Conservation (phyloP, 805 yeast species). For the Metschnikowia cerradonensis region DNA sequence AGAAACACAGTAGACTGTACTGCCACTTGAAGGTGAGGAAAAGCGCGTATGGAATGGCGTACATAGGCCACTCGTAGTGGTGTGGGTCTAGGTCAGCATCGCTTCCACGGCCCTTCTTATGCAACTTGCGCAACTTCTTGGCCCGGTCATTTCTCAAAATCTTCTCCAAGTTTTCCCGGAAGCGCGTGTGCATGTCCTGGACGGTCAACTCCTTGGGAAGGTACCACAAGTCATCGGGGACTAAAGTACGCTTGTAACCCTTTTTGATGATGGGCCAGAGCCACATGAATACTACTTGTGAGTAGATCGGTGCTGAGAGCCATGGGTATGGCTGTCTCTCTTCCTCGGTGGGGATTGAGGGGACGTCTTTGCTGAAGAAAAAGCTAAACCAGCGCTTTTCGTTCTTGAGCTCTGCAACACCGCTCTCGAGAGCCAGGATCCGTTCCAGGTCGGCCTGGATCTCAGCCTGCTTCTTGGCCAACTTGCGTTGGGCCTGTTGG, state of each 20-base stretch:
- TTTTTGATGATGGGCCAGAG: constrained; percentile 35
- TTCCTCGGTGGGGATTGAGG: constrained; percentile 47
- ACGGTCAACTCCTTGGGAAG: constrained; percentile 35
- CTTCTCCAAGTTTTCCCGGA: constrained; percentile 22
- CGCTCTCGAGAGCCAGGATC: constrained; percentile 6
- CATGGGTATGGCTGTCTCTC: constrained; percentile 52
- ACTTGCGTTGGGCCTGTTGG: background rate
- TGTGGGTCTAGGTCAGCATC: background rate
- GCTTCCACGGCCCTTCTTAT: background rate
- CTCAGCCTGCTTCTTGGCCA: background rate
- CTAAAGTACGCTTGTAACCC: constrained; percentile 39
- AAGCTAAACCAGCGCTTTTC: constrained; percentile 52
- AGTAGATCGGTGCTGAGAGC: constrained; percentile 26
- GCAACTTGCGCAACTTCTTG: constrained; percentile 17
- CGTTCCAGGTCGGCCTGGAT: background rate
- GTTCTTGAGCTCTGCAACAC: constrained; percentile 29
- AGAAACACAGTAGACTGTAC: constrained; percentile 37
- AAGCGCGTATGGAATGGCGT: constrained; percentile 41
- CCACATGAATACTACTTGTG: constrained; percentile 40
- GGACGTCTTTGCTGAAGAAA: constrained; percentile 45
- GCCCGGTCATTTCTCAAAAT: constrained; percentile 19
- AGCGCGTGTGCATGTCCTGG: constrained; percentile 31
- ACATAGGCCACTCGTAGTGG: constrained; percentile 38
- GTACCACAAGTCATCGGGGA: constrained; percentile 35
- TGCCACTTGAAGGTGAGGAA: constrained; percentile 47